Percentiles rank a stretch among this genome's conserved stretches.
Evolutionary conservation across 176 grass and related monocot species (phyloP).

Genomic region (Areca catechu): DNA sequence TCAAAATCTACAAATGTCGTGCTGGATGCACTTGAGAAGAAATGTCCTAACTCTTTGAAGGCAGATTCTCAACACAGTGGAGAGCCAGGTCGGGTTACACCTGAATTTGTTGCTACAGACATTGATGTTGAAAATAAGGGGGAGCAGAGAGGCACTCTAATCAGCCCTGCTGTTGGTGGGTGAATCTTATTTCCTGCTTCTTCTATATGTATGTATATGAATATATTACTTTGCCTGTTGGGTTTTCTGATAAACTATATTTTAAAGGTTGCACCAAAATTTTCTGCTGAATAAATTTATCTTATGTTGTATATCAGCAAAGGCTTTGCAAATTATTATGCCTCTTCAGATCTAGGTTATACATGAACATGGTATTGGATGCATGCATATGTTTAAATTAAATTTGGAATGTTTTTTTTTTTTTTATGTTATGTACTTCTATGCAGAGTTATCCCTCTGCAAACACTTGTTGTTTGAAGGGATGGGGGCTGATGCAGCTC

Average conservation of each 20-base stretch:
- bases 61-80: conserved; percentile 23
- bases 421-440: conserved; percentile 11
- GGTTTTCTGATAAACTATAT: too few relatives aligned
- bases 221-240: too few relatives aligned
- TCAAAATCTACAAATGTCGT: conserved; percentile 26
- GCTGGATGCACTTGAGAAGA: conserved; percentile 28
- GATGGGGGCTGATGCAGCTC: conserved; percentile 74
- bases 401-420: not conserved
- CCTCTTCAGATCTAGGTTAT: not conserved
- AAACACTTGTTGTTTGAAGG: conserved; percentile 80
- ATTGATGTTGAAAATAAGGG: conserved; percentile 17
- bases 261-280: not conserved
- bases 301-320: not conserved
- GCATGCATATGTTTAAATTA: too few relatives aligned
- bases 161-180: conserved; percentile 59
- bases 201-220: too few relatives aligned
- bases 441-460: conserved; percentile 85
- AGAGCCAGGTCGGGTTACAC: conserved; percentile 21
- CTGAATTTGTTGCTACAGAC: conserved; percentile 24
- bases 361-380: too few relatives aligned
- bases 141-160: conserved; percentile 30
- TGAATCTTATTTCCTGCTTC: conserved; percentile 2
- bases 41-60: conserved; percentile 30
- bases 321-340: not conserved
- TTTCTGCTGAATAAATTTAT: not conserved